Evolutionary conservation across 345 rosid species (phyloP), one percentile per base, ranked within the genome.

Genomic region (Cardiospermum halicacabum): DNA sequence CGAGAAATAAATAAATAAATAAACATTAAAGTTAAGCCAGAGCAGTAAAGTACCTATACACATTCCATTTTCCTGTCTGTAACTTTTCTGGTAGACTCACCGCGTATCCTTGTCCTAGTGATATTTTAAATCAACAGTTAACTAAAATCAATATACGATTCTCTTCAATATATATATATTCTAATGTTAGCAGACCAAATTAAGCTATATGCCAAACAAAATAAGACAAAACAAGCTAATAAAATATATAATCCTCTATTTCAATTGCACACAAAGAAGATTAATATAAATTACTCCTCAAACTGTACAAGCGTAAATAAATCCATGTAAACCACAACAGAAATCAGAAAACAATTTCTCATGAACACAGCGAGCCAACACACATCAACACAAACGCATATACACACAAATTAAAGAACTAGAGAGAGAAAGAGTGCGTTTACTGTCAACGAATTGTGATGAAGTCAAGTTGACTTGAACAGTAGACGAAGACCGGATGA

Each of bases 51-150:
- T 34, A 89, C 98, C 98, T 84, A 73, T 87, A 82, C 26, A 92
- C 98, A 68, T 87, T 88, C 98, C 96, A 92, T 69, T 83, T 89
- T 50, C 96, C 96, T 2, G 78, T 78, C 31, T 76, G 76, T 30
- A 92, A 71, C 68, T 89, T 85, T 77, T 92, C 98, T 0, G 96
- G 98, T 58, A 92, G 85, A 67, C 77, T 72, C 8, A 81, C 89
- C 21, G 96, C 84, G 85, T 84, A 86, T 1, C 30, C 31, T 36
- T 77, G 65, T 57, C 78, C 92, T 84, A 56, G 8, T 53, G 48
- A 69, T 45, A 65, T 56, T 22, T n/a, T 8, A 8, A 48, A 11
- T 2, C 13, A 26, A 50, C 5, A 48, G 7, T 26, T 16, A 27
- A 55, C 30, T 39, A 12, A 54, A 26, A 31, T 42, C 11, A 64